Percentiles rank a stretch among this genome's conserved stretches.
phyloP scores from a whole-genome alignment of 169 alveolate genomes.

The Plasmodium malariae region DNA sequence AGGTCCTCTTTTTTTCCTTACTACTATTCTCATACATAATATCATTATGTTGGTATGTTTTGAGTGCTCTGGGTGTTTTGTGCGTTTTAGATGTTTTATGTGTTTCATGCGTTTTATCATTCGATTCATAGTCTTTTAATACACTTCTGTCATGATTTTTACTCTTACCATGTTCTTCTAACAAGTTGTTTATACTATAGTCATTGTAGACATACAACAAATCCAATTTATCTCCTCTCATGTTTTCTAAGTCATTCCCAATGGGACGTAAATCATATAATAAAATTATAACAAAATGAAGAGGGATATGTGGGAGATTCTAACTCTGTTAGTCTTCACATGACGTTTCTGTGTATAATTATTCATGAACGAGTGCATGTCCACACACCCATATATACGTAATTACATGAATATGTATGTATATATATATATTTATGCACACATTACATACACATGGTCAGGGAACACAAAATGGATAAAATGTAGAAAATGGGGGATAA shows the following conservation, averaged over 20 bases:
- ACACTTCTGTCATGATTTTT: neutral
- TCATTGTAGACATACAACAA: slow-evolving; percentile 33
- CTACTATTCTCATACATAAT: neutral
- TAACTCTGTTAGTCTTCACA: no score
- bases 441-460: neutral
- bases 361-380: no score
- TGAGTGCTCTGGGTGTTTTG: no score
- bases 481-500: no score
- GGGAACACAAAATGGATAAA: no score
- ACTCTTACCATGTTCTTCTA: neutral
- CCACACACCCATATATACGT: neutral
- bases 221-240: slow-evolving; percentile 14
- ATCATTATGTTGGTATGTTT: no score
- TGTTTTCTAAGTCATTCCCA: neutral
- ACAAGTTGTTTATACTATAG: neutral
- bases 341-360: no score
- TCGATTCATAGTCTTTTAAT: neutral
- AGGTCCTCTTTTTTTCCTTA: neutral
- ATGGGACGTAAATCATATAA: neutral
- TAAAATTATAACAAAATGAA: neutral
- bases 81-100: neutral
- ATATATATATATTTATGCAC: slow-evolving; percentile 8
- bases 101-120: neutral
- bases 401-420: neutral
- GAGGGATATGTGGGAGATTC: no score